Base-by-base conservation (phyloP, 1,284 basidiomycete genomes). In the Rhodotorula sp. region DNA sequence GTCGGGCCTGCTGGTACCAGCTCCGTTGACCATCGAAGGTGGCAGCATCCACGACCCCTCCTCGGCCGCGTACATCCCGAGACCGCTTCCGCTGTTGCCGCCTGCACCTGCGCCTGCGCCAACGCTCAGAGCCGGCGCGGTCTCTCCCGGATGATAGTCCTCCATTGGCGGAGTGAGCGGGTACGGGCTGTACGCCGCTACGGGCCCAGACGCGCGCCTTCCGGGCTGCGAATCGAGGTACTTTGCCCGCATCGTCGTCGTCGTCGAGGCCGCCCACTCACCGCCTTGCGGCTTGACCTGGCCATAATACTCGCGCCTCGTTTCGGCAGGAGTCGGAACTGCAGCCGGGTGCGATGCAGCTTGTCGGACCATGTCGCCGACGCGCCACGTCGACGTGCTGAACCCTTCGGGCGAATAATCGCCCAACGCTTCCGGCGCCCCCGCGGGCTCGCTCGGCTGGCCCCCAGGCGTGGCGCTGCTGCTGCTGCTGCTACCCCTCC, bases 151-250 rank as follows among this genome's bases (percentile, higher is more conserved):
- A n/a, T 29, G 45, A 6, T 33, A 24, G 55, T 49, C 26, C 20
- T 65, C 64, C 33, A 42, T 49, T 18, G 64, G 64, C 57, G 64
- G 64, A n/a, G 64, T 65, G 30, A 65, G 48, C 33, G 64, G 64
- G 56, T 65, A 65, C 55, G 55, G 54, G 20, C n/a, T 26, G 17
- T 29, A 29, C 18, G 44, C 42, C 26, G 62, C 18, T 0, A 45
- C 20, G 48, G 26, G 44, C 0, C 12, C 53, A 6, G 26, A 42
- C 18, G 26, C 15, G 6, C 22, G 24, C 60, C 26, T 59, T 12
- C n/a, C 24, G n/a, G 44, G 42, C 42, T 15, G 29, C 12, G 45
- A 29, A 8, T 29, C 18, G 15, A 24, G 17, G 10, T 14, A 17
- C 4, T n/a, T 17, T 3, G 48, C 29, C 42, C 26, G 20, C 20